Base-by-base conservation (phyloP, 805 yeast genomes). In the Zygosaccharomyces gambellarensis region DNA sequence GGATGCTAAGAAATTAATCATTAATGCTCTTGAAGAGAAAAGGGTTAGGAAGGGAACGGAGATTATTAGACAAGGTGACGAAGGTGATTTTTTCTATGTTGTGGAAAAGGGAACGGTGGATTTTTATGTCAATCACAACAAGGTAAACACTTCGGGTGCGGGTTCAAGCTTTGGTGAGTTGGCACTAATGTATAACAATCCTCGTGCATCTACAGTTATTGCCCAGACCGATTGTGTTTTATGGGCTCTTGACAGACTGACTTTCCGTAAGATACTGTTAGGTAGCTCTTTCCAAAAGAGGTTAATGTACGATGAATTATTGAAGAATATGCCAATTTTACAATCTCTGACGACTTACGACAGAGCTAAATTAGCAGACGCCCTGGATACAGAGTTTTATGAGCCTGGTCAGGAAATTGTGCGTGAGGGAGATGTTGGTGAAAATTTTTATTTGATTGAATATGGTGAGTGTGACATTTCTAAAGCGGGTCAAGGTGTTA, bases 171-270 rank as follows among this genome's bases (percentile, higher is more conserved):
- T 94, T 70, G 99, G 99, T 64, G 99, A 94, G 70, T 78, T 94
- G 62, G 99, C 99, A 3, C 77, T 94, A 60, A 90, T 94, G 96
- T 92, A 94, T 73, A 92, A 94, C 68, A 83, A 97, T 17, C 97
- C 97, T 53, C 83, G 99, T 71, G 98, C 98, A 6, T 98, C 98
- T 8, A 89, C 98, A 1, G 97, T 87, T 1, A 61, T 77, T 25
- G 90, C 96, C 8, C 68, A 74, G 22, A 76, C 86, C 6, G 88
- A 85, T 52, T 77, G 85, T 60, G 80, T 81, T 29, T 75, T 92
- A 45, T 92, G 97, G 97, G 94, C 96, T 2, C 77, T 94, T 58
- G 99, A 94, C 71, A 81, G 99, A 63, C 73, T 85, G 62, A 90
- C 97, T 1, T 94, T 94, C 74, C 83, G 97, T 69, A 81, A 90